A percentile compares a stretch with the other conserved stretches of the same genome.
These are phyloP conservation scores for Fusarium paranaense DNA, from an alignment of 2,329 filamentous ascomycete genomes.

Conservation along the genomic window DNA sequence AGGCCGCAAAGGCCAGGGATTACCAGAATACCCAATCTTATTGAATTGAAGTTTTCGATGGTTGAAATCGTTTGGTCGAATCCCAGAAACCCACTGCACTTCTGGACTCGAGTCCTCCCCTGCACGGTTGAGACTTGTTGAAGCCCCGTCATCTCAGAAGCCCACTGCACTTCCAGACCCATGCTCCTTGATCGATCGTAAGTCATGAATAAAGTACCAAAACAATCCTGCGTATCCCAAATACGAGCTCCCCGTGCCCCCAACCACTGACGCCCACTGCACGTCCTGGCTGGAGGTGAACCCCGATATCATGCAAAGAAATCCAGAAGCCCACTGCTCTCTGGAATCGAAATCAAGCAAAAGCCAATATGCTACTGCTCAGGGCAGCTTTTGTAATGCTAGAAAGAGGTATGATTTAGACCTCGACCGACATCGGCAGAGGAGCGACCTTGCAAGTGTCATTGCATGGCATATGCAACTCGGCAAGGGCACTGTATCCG, in stretches of 20 bases:
- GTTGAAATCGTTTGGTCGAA: conserved; percentile 16
- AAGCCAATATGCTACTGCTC: background rate
- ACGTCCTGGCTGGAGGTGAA: conserved; percentile 23
- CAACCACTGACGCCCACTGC: conserved; percentile 42
- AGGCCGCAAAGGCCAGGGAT: background rate
- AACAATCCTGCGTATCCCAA: background rate
- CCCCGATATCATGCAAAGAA: background rate
- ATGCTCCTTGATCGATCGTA: conserved; percentile 10
- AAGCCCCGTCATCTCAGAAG: conserved; percentile 28
- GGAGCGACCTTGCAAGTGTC: conserved; percentile 39
- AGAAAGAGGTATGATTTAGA: conserved; percentile 9
- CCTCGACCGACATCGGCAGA: conserved; percentile 40
- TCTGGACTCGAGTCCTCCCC: conserved; percentile 15
- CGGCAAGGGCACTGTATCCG: conserved; percentile 48
- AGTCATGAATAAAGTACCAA: conserved; percentile 5
- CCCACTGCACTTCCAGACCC: conserved; percentile 29
- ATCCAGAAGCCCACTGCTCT: background rate
- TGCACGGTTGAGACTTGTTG: conserved; percentile 22
- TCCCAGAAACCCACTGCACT: conserved; percentile 45
- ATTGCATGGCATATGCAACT: conserved; percentile 43
- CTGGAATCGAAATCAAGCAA: background rate
- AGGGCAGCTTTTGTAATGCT: no score
- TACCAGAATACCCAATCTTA: conserved; percentile 1
- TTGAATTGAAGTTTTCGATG: conserved; percentile 8
- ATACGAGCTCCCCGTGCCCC: background rate